phyloP scores from a whole-genome alignment of 768 basidiomycete genomes.

The Podaxis sp. region DNA sequence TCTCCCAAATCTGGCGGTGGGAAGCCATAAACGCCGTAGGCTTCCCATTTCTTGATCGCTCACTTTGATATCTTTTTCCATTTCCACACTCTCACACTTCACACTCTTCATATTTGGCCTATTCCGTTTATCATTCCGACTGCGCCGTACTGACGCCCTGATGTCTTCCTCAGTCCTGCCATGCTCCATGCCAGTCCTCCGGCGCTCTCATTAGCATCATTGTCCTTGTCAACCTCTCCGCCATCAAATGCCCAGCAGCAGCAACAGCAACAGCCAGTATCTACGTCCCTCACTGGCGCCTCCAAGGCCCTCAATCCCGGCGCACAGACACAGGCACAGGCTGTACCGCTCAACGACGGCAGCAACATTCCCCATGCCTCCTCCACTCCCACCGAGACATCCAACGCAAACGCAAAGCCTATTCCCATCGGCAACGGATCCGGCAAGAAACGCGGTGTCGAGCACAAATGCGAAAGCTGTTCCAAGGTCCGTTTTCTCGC shows the following conservation, averaged over 20 bases:
- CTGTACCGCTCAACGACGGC: slow-evolving; percentile 25
- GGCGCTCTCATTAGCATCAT: slow-evolving; percentile 43
- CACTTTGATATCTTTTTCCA: not conserved
- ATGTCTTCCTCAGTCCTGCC: slow-evolving; percentile 27
- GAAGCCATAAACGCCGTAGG: not conserved
- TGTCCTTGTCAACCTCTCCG: slow-evolving; percentile 44
- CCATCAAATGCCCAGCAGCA: slow-evolving; percentile 25
- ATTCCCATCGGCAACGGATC: slow-evolving; percentile 30
- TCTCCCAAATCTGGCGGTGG: slow-evolving; percentile 6
- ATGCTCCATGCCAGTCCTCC: slow-evolving; percentile 32
- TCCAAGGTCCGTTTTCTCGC: slow-evolving; percentile 62
- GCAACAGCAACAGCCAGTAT: slow-evolving; percentile 4
- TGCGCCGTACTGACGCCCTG: not conserved
- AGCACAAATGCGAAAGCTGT: slow-evolving; percentile 93
- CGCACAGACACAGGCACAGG: not conserved
- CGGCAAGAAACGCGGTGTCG: slow-evolving; percentile 79
- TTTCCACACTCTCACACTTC: not conserved
- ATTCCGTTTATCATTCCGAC: slow-evolving; percentile 2
- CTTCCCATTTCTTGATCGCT: slow-evolving; percentile 11
- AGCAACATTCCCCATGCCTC: slow-evolving; percentile 20
- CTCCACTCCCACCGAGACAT: slow-evolving; percentile 11
- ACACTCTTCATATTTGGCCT: not conserved
- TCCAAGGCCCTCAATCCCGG: slow-evolving; percentile 24
- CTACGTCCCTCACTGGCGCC: slow-evolving; percentile 25
- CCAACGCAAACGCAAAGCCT: slow-evolving; percentile 30